Conservation (phyloP, 2,329 filamentous ascomycete species). For the Aspergillus fumigatus region DNA sequence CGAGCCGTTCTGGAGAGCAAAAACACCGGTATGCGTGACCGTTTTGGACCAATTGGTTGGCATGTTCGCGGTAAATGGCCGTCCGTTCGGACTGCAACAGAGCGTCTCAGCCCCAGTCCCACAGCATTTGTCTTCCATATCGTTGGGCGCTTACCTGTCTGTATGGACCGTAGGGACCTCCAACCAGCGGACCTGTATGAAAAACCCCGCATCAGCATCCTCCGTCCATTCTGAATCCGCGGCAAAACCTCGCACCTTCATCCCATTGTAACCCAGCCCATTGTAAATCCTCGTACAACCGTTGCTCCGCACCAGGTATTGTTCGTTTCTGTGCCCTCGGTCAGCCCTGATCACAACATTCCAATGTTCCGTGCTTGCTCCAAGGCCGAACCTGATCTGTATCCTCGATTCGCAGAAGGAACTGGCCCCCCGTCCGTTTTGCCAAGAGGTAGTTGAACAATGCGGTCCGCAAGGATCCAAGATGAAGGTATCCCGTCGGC, state of each 20-base stretch:
- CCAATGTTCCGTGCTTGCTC: background rate
- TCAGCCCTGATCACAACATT: conserved; percentile 1
- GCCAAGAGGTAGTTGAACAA: conserved; percentile 95
- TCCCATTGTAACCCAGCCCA: conserved; percentile 94
- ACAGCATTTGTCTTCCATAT: background rate
- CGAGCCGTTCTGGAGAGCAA: conserved; percentile 69
- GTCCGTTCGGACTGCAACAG: conserved; percentile 68
- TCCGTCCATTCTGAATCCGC: background rate
- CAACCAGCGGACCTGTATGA: conserved; percentile 65
- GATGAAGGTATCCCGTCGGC: conserved; percentile 86
- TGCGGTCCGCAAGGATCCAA: conserved; percentile 87
- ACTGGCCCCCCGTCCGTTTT: conserved; percentile 80
- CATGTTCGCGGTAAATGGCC: conserved; percentile 66
- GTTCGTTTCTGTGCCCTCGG: conserved; percentile 65
- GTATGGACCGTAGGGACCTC: conserved; percentile 80
- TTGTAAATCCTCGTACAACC: conserved; percentile 71
- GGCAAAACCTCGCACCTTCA: conserved; percentile 58
- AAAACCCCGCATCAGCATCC: background rate
- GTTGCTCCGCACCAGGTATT: conserved; percentile 71
- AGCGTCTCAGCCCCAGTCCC: background rate
- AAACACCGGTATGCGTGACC: conserved; percentile 90
- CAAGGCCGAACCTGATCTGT: conserved; percentile 70
- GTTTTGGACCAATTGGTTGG: conserved; percentile 61
- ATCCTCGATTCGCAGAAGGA: conserved; percentile 87
- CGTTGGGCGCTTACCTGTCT: conserved; percentile 56